phyloP scores from a whole-genome alignment of 306 rosid genomes.

The Cicer cuneatum region DNA sequence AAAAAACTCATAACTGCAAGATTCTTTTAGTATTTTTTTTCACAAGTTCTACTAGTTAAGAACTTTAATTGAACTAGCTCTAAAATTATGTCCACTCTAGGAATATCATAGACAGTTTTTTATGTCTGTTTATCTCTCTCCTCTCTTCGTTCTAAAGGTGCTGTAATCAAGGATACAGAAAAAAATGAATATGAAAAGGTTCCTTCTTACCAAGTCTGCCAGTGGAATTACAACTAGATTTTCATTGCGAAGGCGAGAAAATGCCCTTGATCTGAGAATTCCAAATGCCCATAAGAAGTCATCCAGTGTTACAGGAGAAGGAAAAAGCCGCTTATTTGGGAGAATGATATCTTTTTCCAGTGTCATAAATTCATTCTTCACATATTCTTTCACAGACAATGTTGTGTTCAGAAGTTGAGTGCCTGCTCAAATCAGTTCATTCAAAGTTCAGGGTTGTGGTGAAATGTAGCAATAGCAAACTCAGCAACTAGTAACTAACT shows the following conservation, averaged over 20 bases:
- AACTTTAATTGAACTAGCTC: background rate
- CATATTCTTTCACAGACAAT: conserved; percentile 80
- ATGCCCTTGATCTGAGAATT: conserved; percentile 93
- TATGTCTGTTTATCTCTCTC: conserved; percentile 11
- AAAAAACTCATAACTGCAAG: background rate
- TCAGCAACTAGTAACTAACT: background rate
- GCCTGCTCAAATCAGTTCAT: conserved; percentile 61
- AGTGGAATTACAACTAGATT: conserved; percentile 85
- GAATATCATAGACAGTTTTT: conserved; percentile 26
- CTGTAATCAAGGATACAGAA: conserved; percentile 19
- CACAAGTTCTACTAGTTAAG: background rate
- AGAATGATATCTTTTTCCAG: conserved; percentile 79
- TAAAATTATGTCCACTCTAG: conserved; percentile 18
- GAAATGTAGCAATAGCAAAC: conserved; percentile 19
- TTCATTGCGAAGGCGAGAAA: conserved; percentile 83
- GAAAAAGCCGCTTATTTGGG: conserved; percentile 76
- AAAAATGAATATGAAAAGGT: conserved; percentile 40
- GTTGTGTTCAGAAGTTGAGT: conserved; percentile 93
- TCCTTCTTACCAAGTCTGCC: conserved; percentile 76
- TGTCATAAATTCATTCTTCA: conserved; percentile 69
- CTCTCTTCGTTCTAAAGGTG: conserved; percentile 16
- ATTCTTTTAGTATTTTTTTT: background rate
- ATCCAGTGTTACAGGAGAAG: conserved; percentile 76
- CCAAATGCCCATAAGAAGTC: conserved; percentile 99
- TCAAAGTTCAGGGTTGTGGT: conserved; percentile 31